These are phyloP conservation scores for Tieghemiomyces parasiticus DNA, from an alignment of 192 early-diverging fungal genomes.

Conservation along the genomic window DNA sequence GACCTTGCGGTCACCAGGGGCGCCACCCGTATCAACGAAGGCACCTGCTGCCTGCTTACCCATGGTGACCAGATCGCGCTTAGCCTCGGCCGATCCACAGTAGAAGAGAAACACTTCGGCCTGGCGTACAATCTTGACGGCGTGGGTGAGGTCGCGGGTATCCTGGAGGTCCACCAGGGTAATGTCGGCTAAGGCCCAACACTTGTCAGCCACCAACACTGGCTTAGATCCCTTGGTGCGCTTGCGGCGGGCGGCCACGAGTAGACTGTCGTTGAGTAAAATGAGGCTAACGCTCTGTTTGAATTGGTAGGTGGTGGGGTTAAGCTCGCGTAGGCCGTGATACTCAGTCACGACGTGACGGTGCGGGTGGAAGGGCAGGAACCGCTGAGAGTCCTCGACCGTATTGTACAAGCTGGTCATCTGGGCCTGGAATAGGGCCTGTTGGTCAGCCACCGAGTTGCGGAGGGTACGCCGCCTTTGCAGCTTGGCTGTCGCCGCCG, in stretches of 20 bases:
- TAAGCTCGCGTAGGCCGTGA: constrained; percentile 60
- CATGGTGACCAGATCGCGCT: constrained; percentile 27
- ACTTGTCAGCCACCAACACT: constrained; percentile 66
- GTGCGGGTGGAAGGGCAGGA: constrained; percentile 50
- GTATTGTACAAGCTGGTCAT: constrained; percentile 26
- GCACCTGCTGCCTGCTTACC: constrained; percentile 24
- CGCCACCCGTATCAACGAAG: constrained; percentile 17
- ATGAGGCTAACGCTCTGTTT: constrained; percentile 67
- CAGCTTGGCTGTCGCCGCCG: constrained; percentile 11
- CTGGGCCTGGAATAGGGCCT: constrained; percentile 32
- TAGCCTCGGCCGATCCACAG: constrained; percentile 21
- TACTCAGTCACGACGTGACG: constrained; percentile 60
- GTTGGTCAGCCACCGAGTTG: constrained; percentile 33
- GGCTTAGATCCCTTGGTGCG: constrained; percentile 46
- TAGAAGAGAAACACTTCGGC: constrained; percentile 63
- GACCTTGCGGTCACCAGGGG: neutral
- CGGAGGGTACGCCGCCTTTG: constrained; percentile 28
- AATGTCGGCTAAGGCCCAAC: constrained; percentile 62
- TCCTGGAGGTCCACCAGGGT: constrained; percentile 77
- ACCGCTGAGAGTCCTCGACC: constrained; percentile 32
- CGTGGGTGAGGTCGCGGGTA: constrained; percentile 51
- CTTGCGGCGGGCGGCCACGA: constrained; percentile 68
- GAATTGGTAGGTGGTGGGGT: constrained; percentile 52
- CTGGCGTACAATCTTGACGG: constrained; percentile 73
- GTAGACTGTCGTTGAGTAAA: constrained; percentile 69